phyloP scores from a whole-genome alignment of 2,329 filamentous ascomycete genomes.

The Trichophyton schoenleinii region DNA sequence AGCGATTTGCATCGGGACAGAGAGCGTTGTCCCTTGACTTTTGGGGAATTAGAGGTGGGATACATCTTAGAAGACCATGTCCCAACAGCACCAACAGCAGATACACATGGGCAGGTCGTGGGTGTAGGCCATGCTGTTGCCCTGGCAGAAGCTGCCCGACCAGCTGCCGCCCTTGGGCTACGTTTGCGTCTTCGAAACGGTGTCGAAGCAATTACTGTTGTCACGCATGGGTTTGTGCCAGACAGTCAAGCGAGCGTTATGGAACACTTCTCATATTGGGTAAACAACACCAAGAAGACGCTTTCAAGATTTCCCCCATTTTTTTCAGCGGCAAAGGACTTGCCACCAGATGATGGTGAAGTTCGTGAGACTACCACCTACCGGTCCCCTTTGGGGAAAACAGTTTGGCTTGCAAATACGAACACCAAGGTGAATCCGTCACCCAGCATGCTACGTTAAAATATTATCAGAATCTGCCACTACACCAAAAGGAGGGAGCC shows the following conservation, averaged over 20 bases:
- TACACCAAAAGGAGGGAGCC: too few relatives aligned
- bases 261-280: background rate
- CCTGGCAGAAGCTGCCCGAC: background rate
- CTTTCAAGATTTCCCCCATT: background rate
- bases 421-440: background rate
- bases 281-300: background rate
- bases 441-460: background rate
- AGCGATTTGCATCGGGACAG: background rate
- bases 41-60: background rate
- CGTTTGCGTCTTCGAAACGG: background rate
- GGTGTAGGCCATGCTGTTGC: background rate
- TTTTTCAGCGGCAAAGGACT: background rate
- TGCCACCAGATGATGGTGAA: background rate
- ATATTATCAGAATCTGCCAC: too few relatives aligned
- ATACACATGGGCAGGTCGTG: background rate
- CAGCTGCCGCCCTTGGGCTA: background rate
- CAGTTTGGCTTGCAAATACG: background rate
- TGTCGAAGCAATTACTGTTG: constrained; percentile 4
- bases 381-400: background rate
- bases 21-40: background rate
- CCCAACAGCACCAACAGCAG: background rate
- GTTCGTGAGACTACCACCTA: background rate
- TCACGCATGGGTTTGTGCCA: constrained; percentile 1
- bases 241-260: background rate
- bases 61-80: background rate